Percentiles rank a stretch among this genome's conserved stretches.
Evolutionary conservation across 176 grass and related monocot genomes (phyloP).

Genomic region (Triticum monococcum): DNA sequence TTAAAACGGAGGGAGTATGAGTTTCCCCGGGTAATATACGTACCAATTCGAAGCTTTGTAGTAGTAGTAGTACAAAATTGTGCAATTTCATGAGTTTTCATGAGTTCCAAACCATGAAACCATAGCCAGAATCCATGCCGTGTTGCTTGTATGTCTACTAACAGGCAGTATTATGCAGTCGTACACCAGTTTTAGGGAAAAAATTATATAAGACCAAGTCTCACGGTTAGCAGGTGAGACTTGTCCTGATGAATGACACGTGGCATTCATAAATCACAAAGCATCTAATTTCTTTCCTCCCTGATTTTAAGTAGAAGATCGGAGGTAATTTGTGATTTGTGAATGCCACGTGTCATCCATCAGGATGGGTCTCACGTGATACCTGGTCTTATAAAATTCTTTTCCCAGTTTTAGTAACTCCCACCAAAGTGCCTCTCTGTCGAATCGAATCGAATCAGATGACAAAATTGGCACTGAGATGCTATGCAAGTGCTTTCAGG

Average conservation of each 20-base stretch:
- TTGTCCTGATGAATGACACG: too few relatives aligned
- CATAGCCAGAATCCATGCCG: neutral
- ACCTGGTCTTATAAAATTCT: too few relatives aligned
- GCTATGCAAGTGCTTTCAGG: neutral
- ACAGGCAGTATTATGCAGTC: neutral
- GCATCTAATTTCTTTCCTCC: too few relatives aligned
- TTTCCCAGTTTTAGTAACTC: neutral
- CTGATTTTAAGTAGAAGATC: too few relatives aligned
- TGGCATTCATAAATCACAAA: too few relatives aligned
- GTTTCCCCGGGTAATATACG: neutral
- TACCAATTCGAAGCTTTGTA: neutral
- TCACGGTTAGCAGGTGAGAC: too few relatives aligned
- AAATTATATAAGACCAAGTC: too few relatives aligned
- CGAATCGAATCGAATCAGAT: neutral
- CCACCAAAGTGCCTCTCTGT: neutral
- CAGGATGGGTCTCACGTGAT: too few relatives aligned
- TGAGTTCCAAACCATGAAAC: neutral
- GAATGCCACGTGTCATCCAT: too few relatives aligned
- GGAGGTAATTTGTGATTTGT: too few relatives aligned
- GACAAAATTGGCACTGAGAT: neutral
- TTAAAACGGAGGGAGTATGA: too few relatives aligned
- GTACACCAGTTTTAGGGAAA: neutral
- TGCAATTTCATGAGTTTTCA: neutral
- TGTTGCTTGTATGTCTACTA: too few relatives aligned
- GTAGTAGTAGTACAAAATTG: neutral